Evolutionary conservation across 2,329 filamentous ascomycete genomes (phyloP).

Genomic region (Huntiella moniliformis): DNA sequence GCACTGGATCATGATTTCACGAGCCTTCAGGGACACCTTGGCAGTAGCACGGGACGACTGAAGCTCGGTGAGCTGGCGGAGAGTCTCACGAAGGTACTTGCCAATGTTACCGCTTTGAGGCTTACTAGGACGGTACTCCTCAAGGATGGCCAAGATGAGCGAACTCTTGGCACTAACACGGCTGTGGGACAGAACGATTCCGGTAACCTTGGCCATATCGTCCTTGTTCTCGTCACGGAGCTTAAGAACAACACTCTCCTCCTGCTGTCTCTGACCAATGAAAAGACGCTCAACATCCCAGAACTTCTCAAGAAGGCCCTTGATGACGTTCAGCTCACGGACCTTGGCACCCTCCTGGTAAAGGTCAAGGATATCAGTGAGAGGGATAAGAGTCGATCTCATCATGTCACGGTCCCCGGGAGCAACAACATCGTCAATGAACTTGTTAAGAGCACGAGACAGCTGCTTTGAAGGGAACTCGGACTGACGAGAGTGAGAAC

Average conservation of each 20-base stretch:
- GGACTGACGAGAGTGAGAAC: constrained; percentile 52
- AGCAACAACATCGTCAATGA: constrained; percentile 69
- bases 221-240: constrained; percentile 96
- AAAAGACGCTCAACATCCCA: constrained; percentile 72
- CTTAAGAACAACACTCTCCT: constrained; percentile 84
- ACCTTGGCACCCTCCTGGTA: constrained; percentile 80
- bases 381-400: constrained; percentile 51
- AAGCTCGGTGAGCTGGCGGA: constrained; percentile 78
- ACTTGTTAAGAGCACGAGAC: constrained; percentile 66
- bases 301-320: constrained; percentile 62
- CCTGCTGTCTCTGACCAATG: constrained; percentile 63
- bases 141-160: constrained; percentile 73
- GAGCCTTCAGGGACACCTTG: constrained; percentile 92
- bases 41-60: constrained; percentile 64
- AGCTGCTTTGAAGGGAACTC: constrained; percentile 90
- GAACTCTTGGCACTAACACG: constrained; percentile 88
- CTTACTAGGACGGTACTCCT: constrained; percentile 89
- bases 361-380: constrained; percentile 57
- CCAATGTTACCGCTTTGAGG: constrained; percentile 73
- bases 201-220: constrained; percentile 65
- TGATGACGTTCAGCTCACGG: constrained; percentile 73
- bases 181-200: constrained; percentile 84
- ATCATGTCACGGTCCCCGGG: constrained; percentile 55
- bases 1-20: constrained; percentile 93
- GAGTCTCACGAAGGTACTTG: constrained; percentile 66